A percentile compares a stretch with the other conserved stretches of the same genome.
Conservation (phyloP, 129 eudicot genomes). For the sunflower (Helianthus annuus) region HanXRQr2.0-SUNRISE NC_035445.2:120299565-120300064, state of each 20-base stretch:
- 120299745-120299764: slow-evolving; percentile 41
- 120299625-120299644: slow-evolving; percentile 23
- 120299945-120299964: slow-evolving; percentile 36
- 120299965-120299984: slow-evolving; percentile 25
- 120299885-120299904: slow-evolving; percentile 25
- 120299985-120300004: slow-evolving; percentile 26
- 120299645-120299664: slow-evolving; percentile 11
- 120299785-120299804: slow-evolving; percentile 25
- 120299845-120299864: slow-evolving; percentile 82
- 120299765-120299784: slow-evolving; percentile 19
- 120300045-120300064: slow-evolving; percentile 29
- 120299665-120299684: slow-evolving; percentile 30
- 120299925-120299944: slow-evolving; percentile 40
- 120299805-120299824: slow-evolving; percentile 52
- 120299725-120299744: slow-evolving; percentile 46
- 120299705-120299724: slow-evolving; percentile 17
- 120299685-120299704: slow-evolving; percentile 30
- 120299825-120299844: slow-evolving; percentile 99
- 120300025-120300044: slow-evolving; percentile 48
- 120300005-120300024: slow-evolving; percentile 31
- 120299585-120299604: slow-evolving; percentile 20
- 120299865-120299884: slow-evolving; percentile 24
- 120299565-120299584: slow-evolving; percentile 27
- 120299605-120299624: slow-evolving; percentile 31
- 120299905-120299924: slow-evolving; percentile 28